These are phyloP conservation scores for Botrytis galanthina DNA, from an alignment of 2,329 filamentous ascomycete genomes.

Conservation along the genomic window DNA sequence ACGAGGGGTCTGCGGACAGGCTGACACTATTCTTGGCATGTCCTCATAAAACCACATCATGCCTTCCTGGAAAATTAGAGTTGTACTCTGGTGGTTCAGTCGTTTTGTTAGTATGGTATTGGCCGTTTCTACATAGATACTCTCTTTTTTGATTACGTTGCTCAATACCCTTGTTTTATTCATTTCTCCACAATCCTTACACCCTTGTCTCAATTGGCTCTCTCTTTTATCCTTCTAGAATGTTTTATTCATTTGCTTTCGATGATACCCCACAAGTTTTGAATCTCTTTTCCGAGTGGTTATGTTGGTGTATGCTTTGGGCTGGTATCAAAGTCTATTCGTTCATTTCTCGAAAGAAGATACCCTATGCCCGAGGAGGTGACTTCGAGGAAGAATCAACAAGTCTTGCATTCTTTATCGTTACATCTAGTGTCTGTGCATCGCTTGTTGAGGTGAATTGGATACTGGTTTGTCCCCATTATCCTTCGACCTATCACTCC, in stretches of 20 bases:
- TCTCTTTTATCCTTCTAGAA: conserved; percentile 15
- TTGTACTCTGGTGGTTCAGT: background rate
- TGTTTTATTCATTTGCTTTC: conserved; percentile 2
- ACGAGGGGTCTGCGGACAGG: background rate
- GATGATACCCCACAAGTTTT: conserved; percentile 5
- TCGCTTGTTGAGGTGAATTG: conserved; percentile 17
- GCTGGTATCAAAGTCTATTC: conserved; percentile 18
- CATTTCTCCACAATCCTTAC: background rate
- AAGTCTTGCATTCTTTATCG: conserved; percentile 18
- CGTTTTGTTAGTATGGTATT: background rate
- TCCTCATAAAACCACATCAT: conserved; percentile 13
- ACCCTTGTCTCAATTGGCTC: background rate
- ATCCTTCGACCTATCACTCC: background rate
- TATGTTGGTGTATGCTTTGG: conserved; percentile 18
- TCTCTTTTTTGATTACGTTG: background rate
- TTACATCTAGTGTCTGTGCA: conserved; percentile 16
- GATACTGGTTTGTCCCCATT: conserved; percentile 15
- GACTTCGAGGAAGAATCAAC: conserved; percentile 7
- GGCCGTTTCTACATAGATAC: background rate
- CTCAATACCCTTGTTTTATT: conserved; percentile 1
- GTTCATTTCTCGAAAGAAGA: conserved; percentile 1
- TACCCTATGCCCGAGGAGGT: background rate
- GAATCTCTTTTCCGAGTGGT: conserved; percentile 16
- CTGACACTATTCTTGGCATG: conserved; percentile 16
- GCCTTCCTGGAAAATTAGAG: background rate